Evolutionary conservation across 1,284 basidiomycete genomes (phyloP).

Genomic region (Trametes pubescens): DNA sequence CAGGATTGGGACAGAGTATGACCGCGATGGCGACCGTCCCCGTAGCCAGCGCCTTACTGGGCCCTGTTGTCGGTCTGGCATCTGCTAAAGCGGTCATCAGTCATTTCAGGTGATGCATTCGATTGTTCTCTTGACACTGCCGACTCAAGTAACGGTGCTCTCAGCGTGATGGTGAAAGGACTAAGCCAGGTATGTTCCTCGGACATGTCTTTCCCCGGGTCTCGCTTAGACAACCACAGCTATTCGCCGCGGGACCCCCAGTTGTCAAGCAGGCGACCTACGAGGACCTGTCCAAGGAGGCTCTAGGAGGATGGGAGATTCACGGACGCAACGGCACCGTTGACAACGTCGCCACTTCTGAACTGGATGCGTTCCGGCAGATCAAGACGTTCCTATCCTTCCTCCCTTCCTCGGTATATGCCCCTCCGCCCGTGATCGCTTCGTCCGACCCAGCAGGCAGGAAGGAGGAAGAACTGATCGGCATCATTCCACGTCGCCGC

Average conservation of each 20-base stretch:
- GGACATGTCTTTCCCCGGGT: neutral
- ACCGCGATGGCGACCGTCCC: conserved; percentile 50
- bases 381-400: conserved; percentile 50
- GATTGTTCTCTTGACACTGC: neutral
- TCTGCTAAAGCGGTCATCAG: conserved; percentile 51
- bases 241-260: conserved; percentile 53
- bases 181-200: conserved; percentile 40
- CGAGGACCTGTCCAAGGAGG: conserved; percentile 52
- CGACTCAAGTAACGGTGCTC: neutral
- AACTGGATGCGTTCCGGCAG: conserved; percentile 49
- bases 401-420: conserved; percentile 50
- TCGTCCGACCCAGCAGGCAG: conserved; percentile 40
- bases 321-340: conserved; percentile 51
- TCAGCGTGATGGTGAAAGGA: conserved; percentile 48
- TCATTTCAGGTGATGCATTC: conserved; percentile 42
- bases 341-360: conserved; percentile 50
- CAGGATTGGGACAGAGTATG: conserved; percentile 51
- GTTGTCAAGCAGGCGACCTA: conserved; percentile 53
- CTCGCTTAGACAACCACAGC: conserved; percentile 12
- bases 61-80: conserved; percentile 52
- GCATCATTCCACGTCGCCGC: conserved; percentile 49
- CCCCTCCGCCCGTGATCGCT: conserved; percentile 41
- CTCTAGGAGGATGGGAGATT: conserved; percentile 51
- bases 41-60: conserved; percentile 51
- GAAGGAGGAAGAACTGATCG: conserved; percentile 47